These are phyloP conservation scores for Falciphora oryzae DNA, from an alignment of 2,329 filamentous ascomycete species.

Conservation along the genomic window DNA sequence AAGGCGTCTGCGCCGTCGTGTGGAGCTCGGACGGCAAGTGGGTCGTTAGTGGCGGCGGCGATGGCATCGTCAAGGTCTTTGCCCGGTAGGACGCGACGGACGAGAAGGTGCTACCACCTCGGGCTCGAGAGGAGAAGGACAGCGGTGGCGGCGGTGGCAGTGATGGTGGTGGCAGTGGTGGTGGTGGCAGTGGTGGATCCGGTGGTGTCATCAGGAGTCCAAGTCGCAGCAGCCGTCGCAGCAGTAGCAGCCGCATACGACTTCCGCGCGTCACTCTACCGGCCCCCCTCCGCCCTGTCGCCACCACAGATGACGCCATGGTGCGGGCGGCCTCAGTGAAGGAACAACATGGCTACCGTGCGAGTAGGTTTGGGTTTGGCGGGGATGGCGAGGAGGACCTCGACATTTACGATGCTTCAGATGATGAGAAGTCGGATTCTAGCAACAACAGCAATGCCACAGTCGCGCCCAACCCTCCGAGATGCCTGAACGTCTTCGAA, in stretches of 20 bases:
- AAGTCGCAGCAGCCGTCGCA: not conserved
- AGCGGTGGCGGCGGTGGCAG: too few species aligned
- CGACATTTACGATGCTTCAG: not conserved
- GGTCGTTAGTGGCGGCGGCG: constrained; percentile 90
- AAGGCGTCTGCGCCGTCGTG: constrained; percentile 88
- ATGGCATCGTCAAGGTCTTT: constrained; percentile 94
- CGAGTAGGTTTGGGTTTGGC: not conserved
- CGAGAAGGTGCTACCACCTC: not conserved
- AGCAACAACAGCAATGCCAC: not conserved
- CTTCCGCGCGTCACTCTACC: not conserved
- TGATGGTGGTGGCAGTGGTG: not conserved
- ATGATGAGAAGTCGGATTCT: not conserved
- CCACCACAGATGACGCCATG: not conserved
- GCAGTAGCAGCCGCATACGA: not conserved
- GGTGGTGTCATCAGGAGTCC: not conserved
- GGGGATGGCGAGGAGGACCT: not conserved
- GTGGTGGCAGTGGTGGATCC: not conserved
- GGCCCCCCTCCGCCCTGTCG: too few species aligned
- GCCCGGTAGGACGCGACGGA: constrained; percentile 37
- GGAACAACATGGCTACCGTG: not conserved
- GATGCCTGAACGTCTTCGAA: not conserved
- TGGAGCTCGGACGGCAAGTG: constrained; percentile 95
- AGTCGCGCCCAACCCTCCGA: not conserved
- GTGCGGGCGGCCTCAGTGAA: not conserved
- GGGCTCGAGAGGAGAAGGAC: not conserved